Conservation (phyloP, 1,284 basidiomycete genomes). For the Trametes sp. region DNA sequence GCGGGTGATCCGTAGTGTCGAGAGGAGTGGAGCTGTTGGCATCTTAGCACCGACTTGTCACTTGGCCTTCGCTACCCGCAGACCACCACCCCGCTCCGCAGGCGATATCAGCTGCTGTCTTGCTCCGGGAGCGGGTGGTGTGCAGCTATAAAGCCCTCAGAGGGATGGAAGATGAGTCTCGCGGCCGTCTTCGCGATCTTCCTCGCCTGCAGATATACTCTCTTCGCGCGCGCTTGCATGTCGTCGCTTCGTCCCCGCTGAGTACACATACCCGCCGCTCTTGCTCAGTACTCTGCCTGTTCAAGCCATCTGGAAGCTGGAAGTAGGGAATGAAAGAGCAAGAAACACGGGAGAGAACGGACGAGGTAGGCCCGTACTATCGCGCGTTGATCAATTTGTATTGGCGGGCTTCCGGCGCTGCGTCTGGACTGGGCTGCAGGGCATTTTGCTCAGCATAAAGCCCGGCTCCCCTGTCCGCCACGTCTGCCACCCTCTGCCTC, state of each 20-base stretch:
- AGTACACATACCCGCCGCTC: no score
- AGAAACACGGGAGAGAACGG: not conserved
- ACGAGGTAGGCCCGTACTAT: constrained; percentile 1
- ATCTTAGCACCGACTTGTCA: not conserved
- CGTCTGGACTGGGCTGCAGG: constrained; percentile 15
- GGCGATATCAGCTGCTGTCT: not conserved
- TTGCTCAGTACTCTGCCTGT: no score
- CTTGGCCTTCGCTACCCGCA: constrained; percentile 4
- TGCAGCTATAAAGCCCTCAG: no score
- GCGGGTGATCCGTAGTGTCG: not conserved
- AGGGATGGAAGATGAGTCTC: no score
- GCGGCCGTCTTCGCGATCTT: no score
- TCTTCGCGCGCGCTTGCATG: no score
- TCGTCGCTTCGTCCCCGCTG: no score
- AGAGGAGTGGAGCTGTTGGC: not conserved
- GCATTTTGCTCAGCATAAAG: constrained; percentile 10
- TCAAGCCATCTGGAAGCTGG: no score
- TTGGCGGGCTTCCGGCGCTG: constrained; percentile 12
- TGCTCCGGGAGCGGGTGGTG: no score
- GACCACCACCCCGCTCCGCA: not conserved
- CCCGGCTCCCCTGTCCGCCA: not conserved
- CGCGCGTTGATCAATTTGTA: constrained; percentile 24
- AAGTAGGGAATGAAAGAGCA: no score
- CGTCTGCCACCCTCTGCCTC: not conserved
- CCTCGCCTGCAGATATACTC: no score